These are phyloP conservation scores for Apium graveolens DNA, from an alignment of 129 eudicot species.

Conservation along the genomic window DNA sequence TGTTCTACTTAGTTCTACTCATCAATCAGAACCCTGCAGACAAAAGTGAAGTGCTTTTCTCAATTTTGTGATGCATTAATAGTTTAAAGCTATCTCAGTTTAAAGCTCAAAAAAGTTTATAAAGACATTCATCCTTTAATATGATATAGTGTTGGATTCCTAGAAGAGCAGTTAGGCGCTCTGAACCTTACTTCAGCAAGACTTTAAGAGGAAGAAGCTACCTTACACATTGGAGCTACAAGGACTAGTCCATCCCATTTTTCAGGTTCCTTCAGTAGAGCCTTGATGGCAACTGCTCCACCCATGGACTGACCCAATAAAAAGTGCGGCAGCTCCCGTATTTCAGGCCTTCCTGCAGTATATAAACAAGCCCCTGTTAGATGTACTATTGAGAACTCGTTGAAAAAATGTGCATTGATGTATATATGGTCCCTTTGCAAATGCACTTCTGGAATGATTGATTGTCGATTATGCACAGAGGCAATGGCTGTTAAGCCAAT, in stretches of 20 bases:
- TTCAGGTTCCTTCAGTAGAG: constrained; percentile 55
- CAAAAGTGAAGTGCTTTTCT: background rate
- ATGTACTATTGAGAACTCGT: background rate
- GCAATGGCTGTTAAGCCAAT: background rate
- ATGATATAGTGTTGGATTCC: background rate
- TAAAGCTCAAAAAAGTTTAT: background rate
- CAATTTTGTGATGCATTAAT: background rate
- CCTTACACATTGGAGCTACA: constrained; percentile 95
- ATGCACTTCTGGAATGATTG: background rate
- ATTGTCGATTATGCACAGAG: background rate
- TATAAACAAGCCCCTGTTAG: background rate
- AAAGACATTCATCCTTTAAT: background rate
- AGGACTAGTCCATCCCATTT: constrained; percentile 91
- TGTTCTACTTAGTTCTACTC: background rate
- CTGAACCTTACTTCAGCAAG: background rate
- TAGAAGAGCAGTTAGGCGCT: background rate
- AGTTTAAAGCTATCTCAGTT: no score
- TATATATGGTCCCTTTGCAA: background rate
- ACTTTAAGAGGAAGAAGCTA: constrained; percentile 18
- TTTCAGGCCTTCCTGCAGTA: constrained; percentile 63
- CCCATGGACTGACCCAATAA: constrained; percentile 96
- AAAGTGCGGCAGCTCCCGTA: constrained; percentile 70
- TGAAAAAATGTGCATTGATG: background rate
- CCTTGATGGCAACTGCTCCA: constrained; percentile 86
- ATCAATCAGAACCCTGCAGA: background rate